Evolutionary conservation across 1,139 yeast genomes (phyloP), one percentile per base, ranked within the genome.

Genomic region (Candida glucosophila): DNA sequence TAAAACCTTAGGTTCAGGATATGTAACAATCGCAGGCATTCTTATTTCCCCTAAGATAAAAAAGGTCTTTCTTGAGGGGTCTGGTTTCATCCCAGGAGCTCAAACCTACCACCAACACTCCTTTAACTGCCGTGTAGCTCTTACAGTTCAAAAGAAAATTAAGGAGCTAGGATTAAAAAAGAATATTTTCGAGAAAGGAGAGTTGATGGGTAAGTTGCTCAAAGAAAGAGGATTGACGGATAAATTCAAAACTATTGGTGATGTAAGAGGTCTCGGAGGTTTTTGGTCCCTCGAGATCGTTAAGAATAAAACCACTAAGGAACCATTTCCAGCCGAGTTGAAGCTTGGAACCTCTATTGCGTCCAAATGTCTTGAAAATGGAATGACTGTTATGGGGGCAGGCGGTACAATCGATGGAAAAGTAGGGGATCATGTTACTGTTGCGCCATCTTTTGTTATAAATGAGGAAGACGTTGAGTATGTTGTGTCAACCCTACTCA

Each of bases 1-100:
- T 37, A 74, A 74, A 47, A 73, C 79, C 12, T 56, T 74, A 30
- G 80, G 80, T 33, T 68, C 77, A 5, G 81, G 81, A 11, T 68
- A 62, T 33, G 74, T 69, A 17, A 71, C 80, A 22, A 66, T 73
- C 44, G 77, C 80, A 13, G 78, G 77, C 32, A 58, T 73, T 22
- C 52, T 74, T 32, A 47, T 73, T 6, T 58, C 74, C 10, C 75
- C 77, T 29, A 57, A 59, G 36, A 51, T 73, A 26, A 58, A 52
- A 30, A 52, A 63, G 18, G 66, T 52, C 5, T 65, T 59, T 36
- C 54, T 59, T 12, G 47, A 56, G 8, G 74, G 74, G 21, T 47
- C 66, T 14, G 64, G 67, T 29, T 32, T 33, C 15, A 55, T 71
- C 27, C 29, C 53, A 21, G 79, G 79, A 29, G 73, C 67, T 29